Percentiles rank a stretch among this genome's conserved stretches.
Evolutionary conservation across 164 flowering plant genomes (phyloP).

Genomic region (Saururus chinensis): DNA sequence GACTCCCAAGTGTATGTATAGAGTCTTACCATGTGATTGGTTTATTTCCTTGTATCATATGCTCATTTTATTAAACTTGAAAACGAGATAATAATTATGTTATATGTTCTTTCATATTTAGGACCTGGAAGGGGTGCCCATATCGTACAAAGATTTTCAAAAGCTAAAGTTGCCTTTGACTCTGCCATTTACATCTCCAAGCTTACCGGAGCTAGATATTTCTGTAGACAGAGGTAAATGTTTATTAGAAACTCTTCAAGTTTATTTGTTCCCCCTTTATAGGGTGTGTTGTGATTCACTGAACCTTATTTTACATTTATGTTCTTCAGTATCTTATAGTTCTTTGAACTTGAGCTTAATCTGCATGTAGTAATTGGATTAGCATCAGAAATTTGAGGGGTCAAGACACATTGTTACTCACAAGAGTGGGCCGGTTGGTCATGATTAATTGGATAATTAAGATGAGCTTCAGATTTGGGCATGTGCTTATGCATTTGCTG

Average conservation of each 20-base stretch:
- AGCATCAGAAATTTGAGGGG: too few species aligned
- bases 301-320: not conserved
- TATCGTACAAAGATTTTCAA: slow-evolving; percentile 36
- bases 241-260: slow-evolving; percentile 4
- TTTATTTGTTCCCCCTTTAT: not conserved
- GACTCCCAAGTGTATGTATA: not conserved
- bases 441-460: not conserved
- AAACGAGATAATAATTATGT: not conserved
- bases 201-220: slow-evolving; percentile 23
- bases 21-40: too few species aligned
- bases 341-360: not conserved
- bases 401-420: too few species aligned
- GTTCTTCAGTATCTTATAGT: not conserved
- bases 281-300: too few species aligned
- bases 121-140: slow-evolving; percentile 50
- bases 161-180: slow-evolving; percentile 33
- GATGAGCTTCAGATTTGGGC: too few species aligned
- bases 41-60: too few species aligned
- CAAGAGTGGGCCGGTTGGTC: not conserved
- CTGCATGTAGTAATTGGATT: too few species aligned
- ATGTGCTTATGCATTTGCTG: not conserved
- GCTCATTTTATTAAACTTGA: too few species aligned
- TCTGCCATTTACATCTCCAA: slow-evolving; percentile 31
- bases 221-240: slow-evolving; percentile 53
- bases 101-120: slow-evolving; percentile 9